Percentiles rank a stretch among this genome's conserved stretches.
Conservation (phyloP, 345 rosid species). For the Mallotus nudiflorus region DNA sequence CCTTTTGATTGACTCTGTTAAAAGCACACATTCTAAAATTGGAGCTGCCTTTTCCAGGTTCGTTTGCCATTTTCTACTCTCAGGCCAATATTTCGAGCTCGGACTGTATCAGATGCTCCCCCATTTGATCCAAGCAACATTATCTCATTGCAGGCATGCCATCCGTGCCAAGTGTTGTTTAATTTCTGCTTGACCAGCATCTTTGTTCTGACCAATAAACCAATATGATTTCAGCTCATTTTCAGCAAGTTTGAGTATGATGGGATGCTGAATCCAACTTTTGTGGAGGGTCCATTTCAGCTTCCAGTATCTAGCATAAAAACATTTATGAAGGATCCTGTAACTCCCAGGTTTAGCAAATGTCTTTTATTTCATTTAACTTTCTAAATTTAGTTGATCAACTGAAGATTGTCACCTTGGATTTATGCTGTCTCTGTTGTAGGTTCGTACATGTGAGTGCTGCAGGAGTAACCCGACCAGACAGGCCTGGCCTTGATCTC, state of each 20-base stretch:
- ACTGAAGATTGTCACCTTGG: neutral
- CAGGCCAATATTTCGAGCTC: slow-evolving; percentile 87
- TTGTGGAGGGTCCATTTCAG: slow-evolving; percentile 81
- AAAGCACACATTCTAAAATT: neutral
- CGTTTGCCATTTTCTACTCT: slow-evolving; percentile 73
- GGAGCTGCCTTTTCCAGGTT: slow-evolving; percentile 41
- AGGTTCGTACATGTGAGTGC: slow-evolving; percentile 95
- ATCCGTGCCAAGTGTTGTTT: neutral
- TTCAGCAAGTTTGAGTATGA: slow-evolving; percentile 97
- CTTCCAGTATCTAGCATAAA: slow-evolving; percentile 68
- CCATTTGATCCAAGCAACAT: slow-evolving; percentile 72
- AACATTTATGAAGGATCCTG: slow-evolving; percentile 69
- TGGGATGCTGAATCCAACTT: slow-evolving; percentile 86
- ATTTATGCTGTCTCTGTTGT: slow-evolving; percentile 15
- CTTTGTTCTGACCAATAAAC: slow-evolving; percentile 17
- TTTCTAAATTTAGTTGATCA: neutral
- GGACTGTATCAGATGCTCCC: slow-evolving; percentile 67
- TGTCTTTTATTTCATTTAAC: neutral
- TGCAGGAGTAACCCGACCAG: slow-evolving; percentile 95
- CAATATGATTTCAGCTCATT: slow-evolving; percentile 65
- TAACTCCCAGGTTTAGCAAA: slow-evolving; percentile 71
- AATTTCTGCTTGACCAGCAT: neutral
- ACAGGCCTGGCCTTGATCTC: slow-evolving; percentile 90
- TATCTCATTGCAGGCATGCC: slow-evolving; percentile 73
- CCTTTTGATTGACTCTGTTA: slow-evolving; percentile 2